phyloP scores from a whole-genome alignment of 257 asterid genomes.

The Solanum gandarillasii region DNA sequence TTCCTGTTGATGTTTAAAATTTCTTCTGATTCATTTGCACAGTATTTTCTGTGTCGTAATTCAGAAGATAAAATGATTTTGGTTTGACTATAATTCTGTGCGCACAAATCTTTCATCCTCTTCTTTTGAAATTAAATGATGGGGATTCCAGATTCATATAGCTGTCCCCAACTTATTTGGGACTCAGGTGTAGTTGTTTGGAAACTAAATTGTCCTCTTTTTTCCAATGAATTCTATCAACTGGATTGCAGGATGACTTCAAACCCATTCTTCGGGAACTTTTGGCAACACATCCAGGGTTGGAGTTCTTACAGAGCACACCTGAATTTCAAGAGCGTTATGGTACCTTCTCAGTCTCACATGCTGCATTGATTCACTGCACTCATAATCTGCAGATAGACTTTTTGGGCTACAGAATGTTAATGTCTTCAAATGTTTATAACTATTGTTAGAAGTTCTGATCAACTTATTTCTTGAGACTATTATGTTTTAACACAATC shows the following conservation, averaged over 20 bases:
- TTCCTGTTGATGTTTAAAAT: background rate
- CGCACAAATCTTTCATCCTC: background rate
- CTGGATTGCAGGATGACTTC: constrained; percentile 64
- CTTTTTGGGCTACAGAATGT: background rate
- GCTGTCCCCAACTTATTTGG: background rate
- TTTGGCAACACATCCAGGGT: constrained; percentile 94
- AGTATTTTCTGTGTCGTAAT: background rate
- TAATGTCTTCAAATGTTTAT: background rate
- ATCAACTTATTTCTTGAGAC: background rate
- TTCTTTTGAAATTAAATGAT: background rate
- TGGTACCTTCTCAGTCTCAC: constrained; percentile 36
- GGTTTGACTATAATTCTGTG: background rate
- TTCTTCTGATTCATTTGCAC: background rate
- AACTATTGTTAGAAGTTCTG: background rate
- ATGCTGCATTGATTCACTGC: background rate
- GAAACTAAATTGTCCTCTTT: background rate
- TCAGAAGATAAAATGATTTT: background rate
- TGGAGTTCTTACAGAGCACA: constrained; percentile 95
- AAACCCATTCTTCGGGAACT: constrained; percentile 92
- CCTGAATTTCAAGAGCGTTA: constrained; percentile 99
- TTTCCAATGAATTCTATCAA: background rate
- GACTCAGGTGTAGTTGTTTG: background rate
- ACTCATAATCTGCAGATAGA: background rate
- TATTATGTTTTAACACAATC: background rate
- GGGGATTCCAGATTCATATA: background rate